Evolutionary conservation across 345 rosid genomes (phyloP).

Genomic region (Carallia pectinifolia): DNA sequence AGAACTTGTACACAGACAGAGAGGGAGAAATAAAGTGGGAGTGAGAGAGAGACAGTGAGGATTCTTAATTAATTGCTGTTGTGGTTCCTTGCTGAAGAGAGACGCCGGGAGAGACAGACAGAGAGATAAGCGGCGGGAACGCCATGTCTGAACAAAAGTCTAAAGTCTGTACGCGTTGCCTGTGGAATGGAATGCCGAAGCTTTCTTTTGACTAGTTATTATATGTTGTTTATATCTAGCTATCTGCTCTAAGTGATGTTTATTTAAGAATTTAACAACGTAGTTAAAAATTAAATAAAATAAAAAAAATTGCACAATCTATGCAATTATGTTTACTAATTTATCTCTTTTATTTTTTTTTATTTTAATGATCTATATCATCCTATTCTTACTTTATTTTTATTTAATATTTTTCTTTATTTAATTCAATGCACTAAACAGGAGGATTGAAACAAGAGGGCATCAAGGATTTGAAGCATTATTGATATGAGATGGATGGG

Average conservation of each 20-base stretch:
- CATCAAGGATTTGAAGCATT: no score
- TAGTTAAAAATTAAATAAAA: no score
- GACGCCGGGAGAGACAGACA: neutral
- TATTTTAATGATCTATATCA: no score
- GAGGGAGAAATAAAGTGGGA: neutral
- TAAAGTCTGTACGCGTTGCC: slow-evolving; percentile 9
- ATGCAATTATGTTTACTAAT: no score
- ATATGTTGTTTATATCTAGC: neutral
- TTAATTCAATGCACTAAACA: no score
- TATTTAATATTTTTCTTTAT: no score
- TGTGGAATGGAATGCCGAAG: neutral
- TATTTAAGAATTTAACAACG: neutral
- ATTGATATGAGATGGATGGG: no score
- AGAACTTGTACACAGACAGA: neutral
- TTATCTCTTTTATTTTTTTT: no score
- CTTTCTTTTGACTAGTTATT: neutral
- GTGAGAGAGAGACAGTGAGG: neutral
- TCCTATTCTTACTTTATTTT: no score
- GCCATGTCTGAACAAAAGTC: slow-evolving; percentile 3
- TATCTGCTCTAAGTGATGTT: neutral
- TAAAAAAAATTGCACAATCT: no score
- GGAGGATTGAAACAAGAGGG: no score
- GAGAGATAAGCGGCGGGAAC: slow-evolving; percentile 17
- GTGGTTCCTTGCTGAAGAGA: neutral
- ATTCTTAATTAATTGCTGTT: neutral